Conservation (phyloP, 1,284 basidiomycete species). For the Ganoderma boninense region DNA sequence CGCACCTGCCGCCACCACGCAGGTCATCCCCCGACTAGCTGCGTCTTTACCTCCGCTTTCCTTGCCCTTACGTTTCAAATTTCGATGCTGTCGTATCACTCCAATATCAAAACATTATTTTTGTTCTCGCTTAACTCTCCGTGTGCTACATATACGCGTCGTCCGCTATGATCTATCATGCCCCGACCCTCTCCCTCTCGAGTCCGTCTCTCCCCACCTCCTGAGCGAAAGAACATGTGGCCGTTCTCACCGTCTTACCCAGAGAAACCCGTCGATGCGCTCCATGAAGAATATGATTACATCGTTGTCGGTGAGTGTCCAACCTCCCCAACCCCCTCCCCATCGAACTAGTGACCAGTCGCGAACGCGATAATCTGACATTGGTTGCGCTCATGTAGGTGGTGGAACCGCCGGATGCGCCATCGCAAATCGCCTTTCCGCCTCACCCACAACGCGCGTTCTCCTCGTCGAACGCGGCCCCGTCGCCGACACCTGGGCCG, state of each 20-base stretch:
- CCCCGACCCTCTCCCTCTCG: not conserved
- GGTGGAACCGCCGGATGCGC: slow-evolving; percentile 49
- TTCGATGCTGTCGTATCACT: not conserved
- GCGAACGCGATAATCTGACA: not conserved
- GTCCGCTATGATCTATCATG: not conserved
- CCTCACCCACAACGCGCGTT: slow-evolving; percentile 35
- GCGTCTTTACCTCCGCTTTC: not conserved
- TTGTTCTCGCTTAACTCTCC: not conserved
- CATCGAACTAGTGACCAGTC: not conserved
- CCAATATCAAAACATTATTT: not conserved
- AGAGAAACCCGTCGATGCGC: slow-evolving; percentile 18
- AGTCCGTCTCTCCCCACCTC: not conserved
- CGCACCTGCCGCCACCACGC: not conserved
- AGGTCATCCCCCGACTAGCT: not conserved
- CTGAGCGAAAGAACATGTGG: slow-evolving; percentile 19
- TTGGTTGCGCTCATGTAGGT: slow-evolving; percentile 9
- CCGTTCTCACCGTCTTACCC: slow-evolving; percentile 25
- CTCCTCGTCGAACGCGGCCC: slow-evolving; percentile 47
- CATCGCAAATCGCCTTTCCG: slow-evolving; percentile 44
- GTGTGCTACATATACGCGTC: not conserved
- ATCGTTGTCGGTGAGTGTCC: slow-evolving; percentile 33
- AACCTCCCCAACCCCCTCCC: not conserved
- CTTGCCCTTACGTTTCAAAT: not conserved
- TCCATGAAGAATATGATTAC: slow-evolving; percentile 35
- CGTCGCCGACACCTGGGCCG: slow-evolving; percentile 44